Percentiles rank a stretch among this genome's conserved stretches.
phyloP scores from a whole-genome alignment of 805 yeast species.

The Sugiyamaella valdiviana region DNA sequence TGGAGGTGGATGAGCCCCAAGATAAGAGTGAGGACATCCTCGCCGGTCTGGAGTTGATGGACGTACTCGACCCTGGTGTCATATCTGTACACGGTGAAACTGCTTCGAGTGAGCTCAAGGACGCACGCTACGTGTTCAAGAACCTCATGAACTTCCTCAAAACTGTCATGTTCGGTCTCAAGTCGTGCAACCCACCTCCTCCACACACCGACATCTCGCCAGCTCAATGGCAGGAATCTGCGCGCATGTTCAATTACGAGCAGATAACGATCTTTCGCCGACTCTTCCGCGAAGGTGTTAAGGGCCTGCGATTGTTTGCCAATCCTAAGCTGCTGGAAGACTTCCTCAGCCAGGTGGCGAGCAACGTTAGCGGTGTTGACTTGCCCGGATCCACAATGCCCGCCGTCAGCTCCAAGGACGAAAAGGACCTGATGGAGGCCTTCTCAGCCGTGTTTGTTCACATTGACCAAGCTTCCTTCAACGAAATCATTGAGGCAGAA shows the following conservation, averaged over 20 bases:
- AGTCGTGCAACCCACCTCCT: slow-evolving; percentile 76
- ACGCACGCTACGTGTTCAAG: slow-evolving; percentile 80
- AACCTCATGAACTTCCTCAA: slow-evolving; percentile 85
- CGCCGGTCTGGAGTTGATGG: slow-evolving; percentile 34
- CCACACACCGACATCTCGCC: slow-evolving; percentile 44
- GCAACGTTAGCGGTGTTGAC: not conserved
- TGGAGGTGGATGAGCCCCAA: not conserved
- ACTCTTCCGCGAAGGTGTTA: slow-evolving; percentile 76
- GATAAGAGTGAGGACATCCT: not conserved
- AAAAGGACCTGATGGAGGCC: slow-evolving; percentile 91
- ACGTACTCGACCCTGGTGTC: slow-evolving; percentile 47
- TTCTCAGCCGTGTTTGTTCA: slow-evolving; percentile 90
- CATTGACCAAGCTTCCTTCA: slow-evolving; percentile 91
- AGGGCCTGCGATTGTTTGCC: slow-evolving; percentile 74
- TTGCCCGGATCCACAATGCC: slow-evolving; percentile 68
- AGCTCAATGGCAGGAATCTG: slow-evolving; percentile 75
- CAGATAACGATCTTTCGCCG: slow-evolving; percentile 72
- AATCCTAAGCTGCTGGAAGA: slow-evolving; percentile 30
- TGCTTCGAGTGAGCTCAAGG: slow-evolving; percentile 65
- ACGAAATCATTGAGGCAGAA: slow-evolving; percentile 81
- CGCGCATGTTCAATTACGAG: slow-evolving; percentile 75
- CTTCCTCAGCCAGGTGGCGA: not conserved
- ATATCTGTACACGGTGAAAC: slow-evolving; percentile 50
- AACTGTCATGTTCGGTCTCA: slow-evolving; percentile 82
- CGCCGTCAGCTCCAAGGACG: slow-evolving; percentile 83